These are phyloP conservation scores for Comarum palustre DNA, from an alignment of 306 rosid species.

Conservation along the genomic window DNA sequence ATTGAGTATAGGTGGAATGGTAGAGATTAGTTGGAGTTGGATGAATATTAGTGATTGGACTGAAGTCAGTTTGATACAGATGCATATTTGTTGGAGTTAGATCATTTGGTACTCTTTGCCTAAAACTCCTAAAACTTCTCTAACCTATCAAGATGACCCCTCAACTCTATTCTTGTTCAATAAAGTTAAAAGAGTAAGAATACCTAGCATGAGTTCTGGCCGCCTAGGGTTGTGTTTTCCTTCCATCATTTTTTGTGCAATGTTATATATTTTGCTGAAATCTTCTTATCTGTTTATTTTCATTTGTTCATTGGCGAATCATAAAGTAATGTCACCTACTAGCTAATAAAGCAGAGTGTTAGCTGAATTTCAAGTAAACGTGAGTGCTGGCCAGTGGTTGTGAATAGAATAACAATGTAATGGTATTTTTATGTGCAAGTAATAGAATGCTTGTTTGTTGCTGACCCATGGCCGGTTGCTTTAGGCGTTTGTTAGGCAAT, in stretches of 20 bases:
- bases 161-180: not conserved
- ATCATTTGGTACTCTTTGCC: not conserved
- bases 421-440: not conserved
- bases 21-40: not conserved
- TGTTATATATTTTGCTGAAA: not conserved
- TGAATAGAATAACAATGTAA: not conserved
- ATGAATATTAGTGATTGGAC: not conserved
- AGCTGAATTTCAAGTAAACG: constrained; percentile 1
- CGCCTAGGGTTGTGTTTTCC: not conserved
- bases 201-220: not conserved
- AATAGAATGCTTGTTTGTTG: not conserved
- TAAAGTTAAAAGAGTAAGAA: not conserved
- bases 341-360: not conserved
- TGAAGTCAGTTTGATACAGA: not conserved
- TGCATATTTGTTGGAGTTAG: not conserved
- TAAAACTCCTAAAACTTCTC: not conserved
- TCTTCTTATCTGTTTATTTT: not conserved
- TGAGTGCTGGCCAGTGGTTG: not conserved
- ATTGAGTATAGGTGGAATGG: not conserved
- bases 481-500: not conserved
- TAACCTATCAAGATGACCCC: not conserved
- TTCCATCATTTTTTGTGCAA: not conserved
- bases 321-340: not conserved
- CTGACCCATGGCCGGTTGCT: not conserved
- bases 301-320: not conserved